phyloP scores from a whole-genome alignment of 352 stramenopile species.

The Globisporangium mamillatum region DNA sequence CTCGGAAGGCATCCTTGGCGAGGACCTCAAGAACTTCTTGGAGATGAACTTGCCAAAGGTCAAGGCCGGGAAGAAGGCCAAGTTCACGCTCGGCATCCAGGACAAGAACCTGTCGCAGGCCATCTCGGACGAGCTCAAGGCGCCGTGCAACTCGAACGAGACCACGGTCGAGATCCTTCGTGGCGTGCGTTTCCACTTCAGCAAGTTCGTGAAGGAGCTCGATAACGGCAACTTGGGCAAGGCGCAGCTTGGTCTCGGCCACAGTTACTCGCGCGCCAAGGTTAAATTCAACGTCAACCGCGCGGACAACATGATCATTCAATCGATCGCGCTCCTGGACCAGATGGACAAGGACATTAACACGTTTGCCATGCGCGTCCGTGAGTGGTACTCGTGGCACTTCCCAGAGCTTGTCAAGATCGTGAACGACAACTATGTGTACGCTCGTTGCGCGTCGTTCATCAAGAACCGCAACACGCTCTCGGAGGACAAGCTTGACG shows the following conservation, averaged over 20 bases:
- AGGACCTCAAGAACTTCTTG: conserved; percentile 98
- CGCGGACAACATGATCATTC: conserved; percentile 99
- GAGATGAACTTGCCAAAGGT: conserved; percentile 99
- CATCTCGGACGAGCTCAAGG: conserved; percentile 93
- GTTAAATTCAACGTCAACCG: conserved; percentile 99
- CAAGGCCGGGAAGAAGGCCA: conserved; percentile 89
- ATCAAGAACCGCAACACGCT: conserved; percentile 93
- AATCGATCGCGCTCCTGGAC: conserved; percentile 98
- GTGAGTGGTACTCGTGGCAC: conserved; percentile 99
- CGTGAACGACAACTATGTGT: conserved; percentile 99
- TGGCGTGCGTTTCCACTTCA: conserved; percentile 96
- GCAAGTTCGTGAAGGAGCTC: conserved; percentile 98
- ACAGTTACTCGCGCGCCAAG: conserved; percentile 99
- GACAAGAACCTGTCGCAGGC: conserved; percentile 93
- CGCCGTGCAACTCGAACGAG: conserved; percentile 97
- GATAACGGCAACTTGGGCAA: conserved; percentile 95
- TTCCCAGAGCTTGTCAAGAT: conserved; percentile 99
- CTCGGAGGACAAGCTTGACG: conserved; percentile 77
- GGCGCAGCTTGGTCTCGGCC: conserved; percentile 98
- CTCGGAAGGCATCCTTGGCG: conserved; percentile 91
- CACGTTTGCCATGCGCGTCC: conserved; percentile 99
- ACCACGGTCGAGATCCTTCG: conserved; percentile 95
- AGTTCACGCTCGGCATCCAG: conserved; percentile 90
- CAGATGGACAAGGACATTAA: conserved; percentile 99
- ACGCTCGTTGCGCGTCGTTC: conserved; percentile 95